Percentiles rank a stretch among this genome's conserved stretches.
Evolutionary conservation across 2,329 filamentous ascomycete genomes (phyloP).

Genomic region (Cercospora sesami): DNA sequence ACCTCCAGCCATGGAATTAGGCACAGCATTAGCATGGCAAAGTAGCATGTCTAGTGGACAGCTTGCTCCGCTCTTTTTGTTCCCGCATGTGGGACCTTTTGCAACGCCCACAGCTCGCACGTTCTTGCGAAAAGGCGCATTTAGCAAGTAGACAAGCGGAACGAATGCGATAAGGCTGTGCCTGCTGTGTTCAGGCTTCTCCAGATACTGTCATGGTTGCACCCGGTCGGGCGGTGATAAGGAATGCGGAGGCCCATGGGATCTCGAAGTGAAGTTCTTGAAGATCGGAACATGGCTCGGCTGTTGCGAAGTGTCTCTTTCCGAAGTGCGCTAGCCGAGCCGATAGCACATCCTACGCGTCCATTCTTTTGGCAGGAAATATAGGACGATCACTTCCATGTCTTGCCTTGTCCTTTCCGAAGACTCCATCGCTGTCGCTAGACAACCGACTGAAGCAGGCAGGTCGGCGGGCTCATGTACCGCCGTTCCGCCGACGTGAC

Average conservation of each 20-base stretch:
- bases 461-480: background rate
- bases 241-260: constrained; percentile 3
- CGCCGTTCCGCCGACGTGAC: background rate
- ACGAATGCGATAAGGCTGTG: background rate
- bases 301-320: background rate
- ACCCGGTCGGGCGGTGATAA: background rate
- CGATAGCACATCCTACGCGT: background rate
- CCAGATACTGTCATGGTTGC: background rate
- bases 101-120: background rate
- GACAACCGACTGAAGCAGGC: background rate
- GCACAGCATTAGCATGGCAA: background rate
- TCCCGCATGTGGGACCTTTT: background rate
- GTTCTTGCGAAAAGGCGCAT: background rate
- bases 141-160: background rate
- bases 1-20: background rate
- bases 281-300: background rate
- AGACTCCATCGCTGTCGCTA: background rate
- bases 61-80: background rate
- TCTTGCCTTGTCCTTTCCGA: background rate
- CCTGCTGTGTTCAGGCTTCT: background rate
- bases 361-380: background rate
- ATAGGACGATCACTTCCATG: background rate
- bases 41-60: background rate
- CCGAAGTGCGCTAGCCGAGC: background rate
- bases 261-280: background rate